Percentiles rank a stretch among this genome's conserved stretches.
Evolutionary conservation across 2,329 filamentous ascomycete species (phyloP).

Genomic region (Calonectria ilicicola): DNA sequence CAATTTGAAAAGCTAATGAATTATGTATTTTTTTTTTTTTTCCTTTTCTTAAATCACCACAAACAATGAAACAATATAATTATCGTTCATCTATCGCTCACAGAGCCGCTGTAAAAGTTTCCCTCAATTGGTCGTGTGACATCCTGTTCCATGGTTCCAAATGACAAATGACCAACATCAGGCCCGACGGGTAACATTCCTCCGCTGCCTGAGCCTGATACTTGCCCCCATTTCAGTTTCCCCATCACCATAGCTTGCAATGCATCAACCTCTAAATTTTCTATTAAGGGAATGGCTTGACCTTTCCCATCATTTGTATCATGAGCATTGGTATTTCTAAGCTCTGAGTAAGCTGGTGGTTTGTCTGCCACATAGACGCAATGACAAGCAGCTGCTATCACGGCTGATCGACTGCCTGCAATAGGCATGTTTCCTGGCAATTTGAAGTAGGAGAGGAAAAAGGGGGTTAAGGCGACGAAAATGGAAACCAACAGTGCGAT

Average conservation of each 20-base stretch:
- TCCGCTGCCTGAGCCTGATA: constrained; percentile 5
- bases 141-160: constrained; percentile 27
- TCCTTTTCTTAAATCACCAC: neutral
- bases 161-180: constrained; percentile 28
- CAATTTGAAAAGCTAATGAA: neutral
- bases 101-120: constrained; percentile 26
- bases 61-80: neutral
- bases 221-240: constrained; percentile 29
- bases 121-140: constrained; percentile 29
- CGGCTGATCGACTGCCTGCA: constrained; percentile 28
- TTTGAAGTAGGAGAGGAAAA: constrained; percentile 20
- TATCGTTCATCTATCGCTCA: neutral
- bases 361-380: neutral
- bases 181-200: constrained; percentile 16
- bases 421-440: constrained; percentile 30
- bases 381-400: constrained; percentile 34
- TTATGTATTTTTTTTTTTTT: neutral
- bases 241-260: neutral
- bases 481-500: constrained; percentile 14
- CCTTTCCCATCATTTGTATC: neutral
- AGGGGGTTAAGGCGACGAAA: constrained; percentile 8
- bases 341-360: neutral
- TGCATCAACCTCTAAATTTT: neutral
- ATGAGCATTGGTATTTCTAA: neutral
- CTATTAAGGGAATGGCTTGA: constrained; percentile 9